Conservation (phyloP, 257 asterid species). For the Nicotiana benthamiana region DNA sequence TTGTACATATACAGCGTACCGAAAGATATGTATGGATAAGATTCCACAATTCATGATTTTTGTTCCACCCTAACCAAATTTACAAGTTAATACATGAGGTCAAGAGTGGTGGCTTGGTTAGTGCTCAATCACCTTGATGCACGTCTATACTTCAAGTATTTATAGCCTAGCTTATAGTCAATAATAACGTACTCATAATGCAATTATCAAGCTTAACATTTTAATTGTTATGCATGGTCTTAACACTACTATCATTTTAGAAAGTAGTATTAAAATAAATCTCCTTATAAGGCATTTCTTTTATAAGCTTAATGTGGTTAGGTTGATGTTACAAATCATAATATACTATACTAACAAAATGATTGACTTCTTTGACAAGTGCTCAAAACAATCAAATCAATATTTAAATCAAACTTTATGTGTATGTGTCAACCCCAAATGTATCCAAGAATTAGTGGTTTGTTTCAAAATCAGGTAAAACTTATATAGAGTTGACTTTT, state of each 20-base stretch:
- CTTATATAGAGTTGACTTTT: constrained; percentile 44
- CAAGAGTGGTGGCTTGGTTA: background rate
- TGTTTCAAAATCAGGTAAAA: constrained; percentile 26
- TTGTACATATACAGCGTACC: background rate
- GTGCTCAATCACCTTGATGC: background rate
- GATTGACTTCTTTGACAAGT: background rate
- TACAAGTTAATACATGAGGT: too few relatives aligned
- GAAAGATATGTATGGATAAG: background rate
- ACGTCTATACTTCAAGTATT: background rate
- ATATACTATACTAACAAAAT: too few relatives aligned
- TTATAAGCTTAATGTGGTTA: background rate
- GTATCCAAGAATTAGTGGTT: constrained; percentile 12
- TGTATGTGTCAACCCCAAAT: background rate
- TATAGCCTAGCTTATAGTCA: background rate
- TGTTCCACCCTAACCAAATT: background rate
- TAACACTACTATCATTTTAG: background rate
- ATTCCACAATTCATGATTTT: background rate
- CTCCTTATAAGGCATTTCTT: background rate
- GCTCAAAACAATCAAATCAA: background rate
- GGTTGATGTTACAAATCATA: background rate
- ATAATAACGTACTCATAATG: background rate
- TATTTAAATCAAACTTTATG: background rate
- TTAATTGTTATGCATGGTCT: background rate
- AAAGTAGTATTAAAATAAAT: too few relatives aligned
- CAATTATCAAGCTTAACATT: background rate